These are phyloP conservation scores for Cyclotella atomus DNA, from an alignment of 108 stramenopile species.

Conservation along the genomic window DNA sequence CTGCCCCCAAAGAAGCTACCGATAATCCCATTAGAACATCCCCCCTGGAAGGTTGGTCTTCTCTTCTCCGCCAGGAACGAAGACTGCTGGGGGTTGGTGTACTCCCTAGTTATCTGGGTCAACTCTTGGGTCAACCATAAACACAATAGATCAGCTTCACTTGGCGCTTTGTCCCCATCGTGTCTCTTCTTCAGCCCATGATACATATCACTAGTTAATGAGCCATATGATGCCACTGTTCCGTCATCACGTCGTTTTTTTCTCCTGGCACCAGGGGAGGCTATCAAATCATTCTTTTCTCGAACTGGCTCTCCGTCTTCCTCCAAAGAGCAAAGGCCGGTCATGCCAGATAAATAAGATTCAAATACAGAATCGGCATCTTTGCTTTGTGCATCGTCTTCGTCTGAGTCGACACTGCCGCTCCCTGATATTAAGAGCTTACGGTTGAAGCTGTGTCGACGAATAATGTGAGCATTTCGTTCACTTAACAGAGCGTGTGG, in stretches of 20 bases:
- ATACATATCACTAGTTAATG: conserved; percentile 48
- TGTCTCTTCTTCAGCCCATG: conserved; percentile 31
- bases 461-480: conserved; percentile 64
- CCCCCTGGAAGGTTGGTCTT: neutral
- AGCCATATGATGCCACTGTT: conserved; percentile 30
- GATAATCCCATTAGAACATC: neutral
- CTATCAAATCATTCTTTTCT: conserved; percentile 2
- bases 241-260: conserved; percentile 44
- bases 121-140: conserved; percentile 79
- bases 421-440: conserved; percentile 69
- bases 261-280: conserved; percentile 1
- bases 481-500: conserved; percentile 78
- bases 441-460: conserved; percentile 81
- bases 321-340: conserved; percentile 10
- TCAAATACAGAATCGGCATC: conserved; percentile 37
- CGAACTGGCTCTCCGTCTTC: conserved; percentile 12
- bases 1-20: neutral
- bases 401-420: conserved; percentile 74
- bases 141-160: conserved; percentile 51
- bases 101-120: conserved; percentile 75
- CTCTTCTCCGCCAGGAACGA: conserved; percentile 25
- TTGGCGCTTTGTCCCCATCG: neutral
- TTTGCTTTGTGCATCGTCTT: conserved; percentile 32
- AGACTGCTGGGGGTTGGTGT: conserved; percentile 40
- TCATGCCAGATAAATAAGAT: conserved; percentile 42